phyloP scores from a whole-genome alignment of 257 asterid genomes.

The Salvia splendens region DNA sequence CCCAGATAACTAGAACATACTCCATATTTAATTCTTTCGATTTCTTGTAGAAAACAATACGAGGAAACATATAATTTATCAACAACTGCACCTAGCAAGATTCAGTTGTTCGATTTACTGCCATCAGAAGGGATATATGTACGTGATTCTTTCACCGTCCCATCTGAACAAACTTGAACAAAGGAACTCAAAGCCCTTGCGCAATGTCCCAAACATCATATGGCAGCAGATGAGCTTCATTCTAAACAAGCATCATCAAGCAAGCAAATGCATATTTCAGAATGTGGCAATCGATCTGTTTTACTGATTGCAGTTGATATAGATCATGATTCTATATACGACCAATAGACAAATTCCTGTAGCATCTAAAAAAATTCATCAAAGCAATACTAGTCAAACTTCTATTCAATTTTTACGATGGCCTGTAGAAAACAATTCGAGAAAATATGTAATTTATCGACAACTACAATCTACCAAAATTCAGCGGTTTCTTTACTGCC shows the following conservation, averaged over 20 bases:
- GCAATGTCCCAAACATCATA: constrained; percentile 69
- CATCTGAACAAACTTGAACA: constrained; percentile 13
- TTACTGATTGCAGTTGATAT: not conserved
- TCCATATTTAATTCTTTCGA: too few relatives aligned
- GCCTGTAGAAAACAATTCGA: too few relatives aligned
- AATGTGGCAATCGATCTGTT: not conserved
- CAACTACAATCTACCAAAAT: not conserved
- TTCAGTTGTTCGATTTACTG: too few relatives aligned
- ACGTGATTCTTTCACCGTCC: constrained; percentile 37
- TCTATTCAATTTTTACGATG: not conserved
- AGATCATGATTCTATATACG: not conserved
- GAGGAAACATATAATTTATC: too few relatives aligned
- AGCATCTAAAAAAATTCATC: not conserved
- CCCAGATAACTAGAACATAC: too few relatives aligned
- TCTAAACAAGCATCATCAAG: not conserved
- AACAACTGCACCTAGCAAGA: too few relatives aligned
- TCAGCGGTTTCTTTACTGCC: constrained; percentile 29
- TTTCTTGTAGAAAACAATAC: too few relatives aligned
- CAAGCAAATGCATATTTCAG: not conserved
- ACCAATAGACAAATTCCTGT: not conserved
- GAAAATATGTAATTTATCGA: not conserved
- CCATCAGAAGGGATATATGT: too few relatives aligned
- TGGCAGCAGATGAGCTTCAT: constrained; percentile 50
- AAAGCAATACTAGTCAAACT: not conserved
- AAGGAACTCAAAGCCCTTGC: constrained; percentile 72